A percentile compares a stretch with the other conserved stretches of the same genome.
phyloP scores from a whole-genome alignment of 805 yeast genomes.

The Barnettozyma siamensis region DNA sequence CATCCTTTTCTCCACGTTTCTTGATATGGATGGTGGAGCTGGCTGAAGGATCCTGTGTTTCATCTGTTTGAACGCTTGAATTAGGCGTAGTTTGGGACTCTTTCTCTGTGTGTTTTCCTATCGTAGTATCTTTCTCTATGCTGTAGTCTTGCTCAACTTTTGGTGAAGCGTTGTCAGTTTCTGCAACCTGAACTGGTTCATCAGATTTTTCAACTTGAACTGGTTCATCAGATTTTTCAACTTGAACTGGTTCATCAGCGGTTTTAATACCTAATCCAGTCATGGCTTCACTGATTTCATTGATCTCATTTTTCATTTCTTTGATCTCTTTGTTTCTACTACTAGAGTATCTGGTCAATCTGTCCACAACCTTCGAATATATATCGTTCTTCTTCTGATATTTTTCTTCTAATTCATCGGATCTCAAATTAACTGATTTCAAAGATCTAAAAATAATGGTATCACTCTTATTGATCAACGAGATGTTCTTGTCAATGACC shows the following conservation, averaged over 20 bases:
- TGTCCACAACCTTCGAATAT: constrained; percentile 37
- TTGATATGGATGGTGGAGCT: constrained; percentile 1
- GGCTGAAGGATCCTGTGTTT: not conserved
- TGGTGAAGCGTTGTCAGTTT: too few species aligned
- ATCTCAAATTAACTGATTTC: constrained; percentile 41
- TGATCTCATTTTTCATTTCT: constrained; percentile 38
- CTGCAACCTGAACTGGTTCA: not conserved
- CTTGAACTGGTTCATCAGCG: too few species aligned
- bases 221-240: not conserved
- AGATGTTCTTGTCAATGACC: constrained; percentile 31
- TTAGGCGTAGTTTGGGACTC: too few species aligned
- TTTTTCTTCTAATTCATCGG: constrained; percentile 43
- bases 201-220: not conserved
- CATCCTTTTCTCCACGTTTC: constrained; percentile 6
- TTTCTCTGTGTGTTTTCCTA: too few species aligned
- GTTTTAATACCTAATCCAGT: too few species aligned
- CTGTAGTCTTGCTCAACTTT: too few species aligned
- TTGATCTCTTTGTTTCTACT: constrained; percentile 45
- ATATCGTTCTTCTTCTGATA: constrained; percentile 42
- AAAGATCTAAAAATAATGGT: constrained; percentile 44
- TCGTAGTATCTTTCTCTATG: too few species aligned
- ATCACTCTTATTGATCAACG: constrained; percentile 38
- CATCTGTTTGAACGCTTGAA: too few species aligned
- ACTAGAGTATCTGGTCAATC: constrained; percentile 39
- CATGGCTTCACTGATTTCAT: too few species aligned